Evolutionary conservation across 306 rosid species (phyloP), one percentile per base, ranked within the genome.

Genomic region (Rosa lucieae): DNA sequence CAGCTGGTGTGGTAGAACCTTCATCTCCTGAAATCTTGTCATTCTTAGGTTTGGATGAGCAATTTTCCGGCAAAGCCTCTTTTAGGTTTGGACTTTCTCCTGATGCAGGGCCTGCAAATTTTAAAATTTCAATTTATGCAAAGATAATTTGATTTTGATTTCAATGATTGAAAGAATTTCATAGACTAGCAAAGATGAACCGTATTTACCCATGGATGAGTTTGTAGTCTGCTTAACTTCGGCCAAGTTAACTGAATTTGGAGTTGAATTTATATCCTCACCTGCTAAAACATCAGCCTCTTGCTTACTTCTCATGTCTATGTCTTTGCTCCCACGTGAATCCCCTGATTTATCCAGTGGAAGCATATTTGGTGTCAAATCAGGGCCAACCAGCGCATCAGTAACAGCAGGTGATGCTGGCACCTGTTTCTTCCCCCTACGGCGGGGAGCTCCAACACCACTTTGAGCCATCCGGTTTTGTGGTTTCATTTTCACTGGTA

Each of bases 371-470:
- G 76, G 85, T 72, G 83, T 86, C 75, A 71, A 82, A 81, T 83
- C 82, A 80, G 73, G 86, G 77, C 79, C 84, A 83, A 78, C 85
- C 67, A 82, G 69, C 37, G 79, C 83, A 82, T 86, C 86, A 63
- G 89, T 84, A 80, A 71, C 83, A 39, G 85, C 80, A 52, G 81
- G 74, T 42, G 82, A 73, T 58, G 63, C 21, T 58, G 81, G 72
- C 23, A 87, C 85, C 76, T 85, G 93, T 80, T 89, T 93, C 91
- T 80, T 96, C 72, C 97, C 99, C 88, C 97, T 87, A 47, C 97
- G 97, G 48, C 94, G 90, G 10, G 94, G 78, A 77, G 82, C 82
- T 70, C 93, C 95, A 10, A 77, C 86, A 46, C 88, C 92, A 85
- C 51, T 80, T 61, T 90, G 98, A 14, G 85, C 81, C 85, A 87